A percentile compares a stretch with the other conserved stretches of the same genome.
These are phyloP conservation scores for Mucor velutinosus DNA, from an alignment of 371 early-diverging fungal genomes.

Conservation along the genomic window DNA sequence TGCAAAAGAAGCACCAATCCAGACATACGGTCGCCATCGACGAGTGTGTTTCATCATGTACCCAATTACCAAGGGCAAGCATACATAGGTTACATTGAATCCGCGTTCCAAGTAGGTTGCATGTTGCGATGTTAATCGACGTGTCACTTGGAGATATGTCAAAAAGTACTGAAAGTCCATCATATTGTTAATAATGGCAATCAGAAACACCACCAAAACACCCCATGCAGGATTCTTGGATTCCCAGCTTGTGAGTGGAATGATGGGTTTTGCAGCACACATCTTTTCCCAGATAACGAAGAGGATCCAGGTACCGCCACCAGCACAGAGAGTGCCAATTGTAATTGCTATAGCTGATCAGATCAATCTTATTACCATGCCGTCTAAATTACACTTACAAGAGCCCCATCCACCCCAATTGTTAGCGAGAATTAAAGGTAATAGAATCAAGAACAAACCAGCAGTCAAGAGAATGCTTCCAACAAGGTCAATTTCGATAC, in stretches of 20 bases:
- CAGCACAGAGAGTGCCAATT: constrained; percentile 34
- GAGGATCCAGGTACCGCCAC: constrained; percentile 24
- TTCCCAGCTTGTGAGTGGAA: constrained; percentile 46
- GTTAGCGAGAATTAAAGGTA: constrained; percentile 44
- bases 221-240: constrained; percentile 42
- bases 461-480: constrained; percentile 44
- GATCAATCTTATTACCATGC: not conserved
- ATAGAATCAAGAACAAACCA: constrained; percentile 38
- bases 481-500: constrained; percentile 42
- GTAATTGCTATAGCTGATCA: not conserved
- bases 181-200: constrained; percentile 38
- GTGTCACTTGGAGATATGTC: constrained; percentile 45
- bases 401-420: constrained; percentile 45
- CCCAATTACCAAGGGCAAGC: constrained; percentile 34
- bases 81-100: constrained; percentile 41
- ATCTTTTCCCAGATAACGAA: constrained; percentile 44
- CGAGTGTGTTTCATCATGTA: constrained; percentile 41
- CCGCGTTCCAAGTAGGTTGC: constrained; percentile 43
- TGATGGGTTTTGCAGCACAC: constrained; percentile 34
- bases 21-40: constrained; percentile 40
- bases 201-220: constrained; percentile 38
- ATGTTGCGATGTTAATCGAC: constrained; percentile 17
- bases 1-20: constrained; percentile 37
- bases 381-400: not conserved
- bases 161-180: constrained; percentile 47